Evolutionary conservation across 306 rosid species (phyloP), one percentile per base, ranked within the genome.

Genomic region (Casuarina cunninghamiana): DNA sequence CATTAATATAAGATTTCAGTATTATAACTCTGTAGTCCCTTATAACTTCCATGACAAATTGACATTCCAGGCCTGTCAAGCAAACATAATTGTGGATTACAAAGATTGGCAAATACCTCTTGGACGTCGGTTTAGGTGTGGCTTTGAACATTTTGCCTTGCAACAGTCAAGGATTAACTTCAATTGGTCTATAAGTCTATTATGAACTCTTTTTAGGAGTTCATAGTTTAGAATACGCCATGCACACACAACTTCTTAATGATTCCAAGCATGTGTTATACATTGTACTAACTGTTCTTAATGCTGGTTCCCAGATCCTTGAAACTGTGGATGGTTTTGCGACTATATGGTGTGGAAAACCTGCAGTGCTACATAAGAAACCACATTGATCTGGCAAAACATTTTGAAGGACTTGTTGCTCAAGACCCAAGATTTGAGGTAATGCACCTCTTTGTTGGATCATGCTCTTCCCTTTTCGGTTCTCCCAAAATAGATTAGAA

Each of bases 41-140:
- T 66, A 38, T 5, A 37, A 42, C 50, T 66, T 66, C 6, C 4
- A 42, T 17, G 15, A 13, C n/a, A 66, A 66, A 66, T 39, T 80
- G 82, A 80, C 74, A 39, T 83, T 89, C 53, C 87, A 92, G 98
- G 95, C 93, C 71, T 88, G 97, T 80, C 78, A 90, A 84, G 88
- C 78, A 80, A 88, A 86, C 85, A 15, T 63, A 85, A 93, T 92
- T 76, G 88, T 94, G 83, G 98, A 94, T 84, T 94, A 90, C 85
- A 94, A 90, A 89, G 98, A 94, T 77, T 92, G 94, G 98, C 97
- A 94, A 88, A 83, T 94, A 82, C 98, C 98, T 48, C 97, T 94
- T 50, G 98, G 98, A 72, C 97, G 98, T 76, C 95, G 97, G 72
- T 94, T 94, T 78, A 90, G 98, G 97, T 94, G 71, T 66, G 89